Evolutionary conservation across 2,329 filamentous ascomycete genomes (phyloP), one percentile per base, ranked within the genome.

Genomic region (Bipolaris oryzae): DNA sequence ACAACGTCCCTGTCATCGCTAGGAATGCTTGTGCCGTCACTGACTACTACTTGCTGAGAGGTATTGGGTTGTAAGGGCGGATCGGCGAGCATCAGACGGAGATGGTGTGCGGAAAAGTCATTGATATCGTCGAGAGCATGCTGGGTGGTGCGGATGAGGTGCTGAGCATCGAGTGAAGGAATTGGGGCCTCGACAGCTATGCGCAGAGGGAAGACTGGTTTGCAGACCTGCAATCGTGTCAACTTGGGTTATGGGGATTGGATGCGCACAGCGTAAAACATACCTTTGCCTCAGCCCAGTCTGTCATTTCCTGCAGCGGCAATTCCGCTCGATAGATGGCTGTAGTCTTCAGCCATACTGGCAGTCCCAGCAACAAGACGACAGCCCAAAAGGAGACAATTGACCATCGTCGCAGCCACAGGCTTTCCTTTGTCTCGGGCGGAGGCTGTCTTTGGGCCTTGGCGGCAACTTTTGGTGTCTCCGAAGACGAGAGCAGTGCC

Each of bases 291-390:
- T 96, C 90, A 9, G 92, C 90, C 94, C 95, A 98, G 60, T 89
- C 85, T 65, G 90, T 85, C 95, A 99, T 99, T 52, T 88, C 85
- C 71, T 89, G 84, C 64, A 97, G 77, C 5, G 95, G 95, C 66
- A 99, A 80, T 42, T 87, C 84, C 11, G 94, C 93, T 53, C 95
- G 86, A 76, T 96, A 93, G 53, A 98, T 96, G 0, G 90, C 89
- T 3, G 95, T 99, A 0, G 95, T 98, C 75, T 87, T 88, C 87
- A 92, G 96, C 95, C 95, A 99, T 84, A 96, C 89, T 55, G 95
- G 95, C 63, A 99, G 76, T 2, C 95, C 95, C 5, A 99, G 79
- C 28, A 89, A 84, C 6, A 96, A 74, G 6, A 96, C 91, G 35
- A 98, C 87, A 5, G 87, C 80, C 95, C 95, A 99, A 77, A 97